Evolutionary conservation across 1,139 yeast species (phyloP), one percentile per base, ranked within the genome.

Genomic region (Magnusiomyces fungicola): DNA sequence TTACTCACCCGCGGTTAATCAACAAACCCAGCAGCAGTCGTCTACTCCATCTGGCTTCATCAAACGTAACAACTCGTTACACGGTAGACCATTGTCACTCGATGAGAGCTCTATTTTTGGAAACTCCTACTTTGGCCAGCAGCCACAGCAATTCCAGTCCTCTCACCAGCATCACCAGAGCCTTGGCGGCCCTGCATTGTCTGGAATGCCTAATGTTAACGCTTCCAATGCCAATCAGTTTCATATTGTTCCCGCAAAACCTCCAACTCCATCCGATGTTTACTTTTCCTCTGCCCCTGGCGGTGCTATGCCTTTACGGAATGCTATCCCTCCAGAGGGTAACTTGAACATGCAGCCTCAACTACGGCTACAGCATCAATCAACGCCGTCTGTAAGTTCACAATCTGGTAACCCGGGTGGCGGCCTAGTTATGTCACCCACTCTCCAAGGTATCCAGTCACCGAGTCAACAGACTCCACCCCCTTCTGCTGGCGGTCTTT

Each of bases 51-150:
- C 32, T 27, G 9, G 46, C 49, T 53, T 43, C 48, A 55, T 47
- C 49, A 55, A 47, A 48, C 53, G 32, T 47, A 56, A 53, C 48
- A 51, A 38, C 56, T n/a, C n/a, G n/a, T n/a, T 54, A 39, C 46
- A 47, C 40, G 43, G 42, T 32, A 51, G 41, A 27, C 32, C 32
- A 27, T 27, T 27, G 14, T 27, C 32, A 9, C 32, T 27, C 14
- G 32, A 27, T 27, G 32, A 27, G 14, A 27, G 14, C 14, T 27
- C 9, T 27, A 9, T 27, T 27, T 9, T 27, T 27, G 12, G 32
- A 27, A 27, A 27, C 32, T 9, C 9, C 14, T 27, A 27, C 14
- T 27, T 9, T 27, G 14, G 14, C 14, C 9, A 27, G 9, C 9
- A 27, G 9, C 9, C 9, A 9, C 32, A 27, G 14, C 32, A 27